Conservation (phyloP, 805 yeast species). For the Starmerella geochares region DNA sequence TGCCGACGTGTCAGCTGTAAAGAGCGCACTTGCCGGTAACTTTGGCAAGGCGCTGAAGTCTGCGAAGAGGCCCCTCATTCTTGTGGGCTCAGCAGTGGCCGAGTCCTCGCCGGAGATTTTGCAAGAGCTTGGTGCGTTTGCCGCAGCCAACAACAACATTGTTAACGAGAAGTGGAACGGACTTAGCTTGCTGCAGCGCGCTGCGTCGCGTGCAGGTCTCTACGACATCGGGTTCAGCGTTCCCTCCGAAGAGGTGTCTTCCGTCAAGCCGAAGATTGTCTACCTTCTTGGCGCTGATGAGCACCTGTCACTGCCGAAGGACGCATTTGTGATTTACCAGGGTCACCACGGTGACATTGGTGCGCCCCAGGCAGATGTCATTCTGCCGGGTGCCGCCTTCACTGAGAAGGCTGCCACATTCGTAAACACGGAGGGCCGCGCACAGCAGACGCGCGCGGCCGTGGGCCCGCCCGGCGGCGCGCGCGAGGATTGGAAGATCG, state of each 20-base stretch:
- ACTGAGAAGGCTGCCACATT: constrained; percentile 78
- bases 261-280: constrained; percentile 56
- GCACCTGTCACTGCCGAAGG: constrained; percentile 61
- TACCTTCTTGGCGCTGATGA: constrained; percentile 82
- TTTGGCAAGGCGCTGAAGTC: constrained; percentile 55
- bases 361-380: constrained; percentile 78
- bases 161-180: constrained; percentile 73
- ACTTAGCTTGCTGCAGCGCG: constrained; percentile 66
- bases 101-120: constrained; percentile 46
- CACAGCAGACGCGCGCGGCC: constrained; percentile 77
- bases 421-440: constrained; percentile 84
- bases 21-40: constrained; percentile 52
- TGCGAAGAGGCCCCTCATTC: constrained; percentile 67
- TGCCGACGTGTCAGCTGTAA: constrained; percentile 44
- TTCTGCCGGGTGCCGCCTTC: constrained; percentile 79
- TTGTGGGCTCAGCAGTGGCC: constrained; percentile 70
- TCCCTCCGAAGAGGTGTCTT: constrained; percentile 38
- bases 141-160: constrained; percentile 47
- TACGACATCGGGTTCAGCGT: constrained; percentile 70
- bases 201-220: constrained; percentile 81
- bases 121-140: constrained; percentile 46
- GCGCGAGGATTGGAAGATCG: constrained; percentile 83
- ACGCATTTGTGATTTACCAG: constrained; percentile 79
- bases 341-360: constrained; percentile 90
- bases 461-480: constrained; percentile 81